Evolutionary conservation across 2,329 filamentous ascomycete genomes (phyloP), one percentile per base, ranked within the genome.

Genomic region (Paraphaeosphaeria minitans): DNA sequence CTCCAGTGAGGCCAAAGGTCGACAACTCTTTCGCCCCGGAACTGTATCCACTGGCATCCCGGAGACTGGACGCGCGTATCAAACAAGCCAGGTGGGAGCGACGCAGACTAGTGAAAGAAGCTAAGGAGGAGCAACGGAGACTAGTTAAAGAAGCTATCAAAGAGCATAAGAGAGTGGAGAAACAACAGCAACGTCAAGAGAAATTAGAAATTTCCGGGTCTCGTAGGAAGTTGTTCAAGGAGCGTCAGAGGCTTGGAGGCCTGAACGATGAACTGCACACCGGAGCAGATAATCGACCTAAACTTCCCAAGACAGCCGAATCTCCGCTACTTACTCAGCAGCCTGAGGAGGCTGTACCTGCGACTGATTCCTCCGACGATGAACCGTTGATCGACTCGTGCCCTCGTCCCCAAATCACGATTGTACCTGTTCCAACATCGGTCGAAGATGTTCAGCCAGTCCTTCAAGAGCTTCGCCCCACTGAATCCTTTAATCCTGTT

Each of bases 1-100:
- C 61, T 16, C 65, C 66, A 21, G 39, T 61, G 37, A 46, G 68
- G 21, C 66, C 68, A 14, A 67, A 69, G 6, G 72, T 72, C 42
- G 73, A 75, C 55, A 64, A 69, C 16, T 66, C 65, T n/a, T 55
- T 75, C 5, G 59, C 74, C 19, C 67, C 70, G 19, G 61, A 60
- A 13, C 33, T 68, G 1, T 67, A 66, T 42, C 67, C 70, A 1
- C 60, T 62, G 42, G 33, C 42, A 19, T 53, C 46, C 39, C 37
- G 35, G 41, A 56, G 41, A 47, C 35, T 68, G 19, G 50, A 64
- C 19, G 35, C 59, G 9, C 55, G 63, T 19, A 58, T 67, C 22
- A 27, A 22, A n/a, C 27, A 46, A 27, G 53, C 62, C 2, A 51
- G 45, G 4, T 42, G 57, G 43, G 55, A 58, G 22, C 59, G 65